Evolutionary conservation across 2,329 filamentous ascomycete genomes (phyloP), one percentile per base, ranked within the genome.

Genomic region (Alternaria arbusti): DNA sequence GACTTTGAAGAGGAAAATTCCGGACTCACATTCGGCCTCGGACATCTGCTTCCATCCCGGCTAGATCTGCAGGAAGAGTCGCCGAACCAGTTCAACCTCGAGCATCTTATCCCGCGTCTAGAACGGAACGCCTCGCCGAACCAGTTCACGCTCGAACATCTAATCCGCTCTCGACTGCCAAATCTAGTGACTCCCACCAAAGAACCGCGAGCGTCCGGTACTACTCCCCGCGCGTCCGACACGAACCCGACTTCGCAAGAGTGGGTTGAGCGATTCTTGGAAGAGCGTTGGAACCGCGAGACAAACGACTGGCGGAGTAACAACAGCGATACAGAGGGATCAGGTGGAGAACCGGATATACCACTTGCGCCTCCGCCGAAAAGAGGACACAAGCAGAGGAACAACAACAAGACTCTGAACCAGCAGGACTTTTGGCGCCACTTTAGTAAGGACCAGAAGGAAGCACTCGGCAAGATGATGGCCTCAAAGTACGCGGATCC

Each of bases 241-340:
- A 65, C 65, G 50, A 72, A 70, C 26, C 88, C 74, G 82, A 89
- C 76, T 84, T 86, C 94, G 57, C 91, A 94, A 79, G 91, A 94
- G 83, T 95, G 92, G 92, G 93, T 96, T 69, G 90, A 91, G 64
- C 91, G 92, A 65, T 93, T 94, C 75, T 89, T 92, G n/a, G 87
- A 90, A n/a, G 87, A 87, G 67, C 88, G 90, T 69, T 86, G 86
- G 68, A 86, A 89, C 70, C 87, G 86, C 30, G 92, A 96, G 77
- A 88, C 88, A 69, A 89, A 88, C 65, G 90, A 93, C 80, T 97
- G 93, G 93, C 86, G 94, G 70, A 96, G 92, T 78, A 93, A 68
- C 30, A 87, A 87, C 23, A 87, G 88, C 75, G 88, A 87, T 73
- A 93, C 90, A 78, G 91, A 75, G 47, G 75, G 64, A 43, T 72